These are phyloP conservation scores for Syzygium grande DNA, from an alignment of 345 rosid species.

Conservation along the genomic window DNA sequence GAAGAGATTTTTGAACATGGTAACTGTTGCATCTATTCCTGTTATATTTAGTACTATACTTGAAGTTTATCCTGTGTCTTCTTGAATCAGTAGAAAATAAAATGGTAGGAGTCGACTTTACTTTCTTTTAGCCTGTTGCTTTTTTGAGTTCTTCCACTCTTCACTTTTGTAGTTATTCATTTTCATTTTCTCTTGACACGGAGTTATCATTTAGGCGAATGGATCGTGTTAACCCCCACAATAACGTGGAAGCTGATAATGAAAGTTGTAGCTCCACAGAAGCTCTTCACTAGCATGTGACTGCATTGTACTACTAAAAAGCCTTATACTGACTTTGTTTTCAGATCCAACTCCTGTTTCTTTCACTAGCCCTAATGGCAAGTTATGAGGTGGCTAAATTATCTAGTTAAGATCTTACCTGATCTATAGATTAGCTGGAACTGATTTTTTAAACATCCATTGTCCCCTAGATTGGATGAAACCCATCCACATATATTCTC, in stretches of 20 bases:
- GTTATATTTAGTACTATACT: background rate
- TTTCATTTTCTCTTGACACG: background rate
- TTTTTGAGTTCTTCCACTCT: background rate
- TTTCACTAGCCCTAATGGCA: background rate
- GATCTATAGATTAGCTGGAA: background rate
- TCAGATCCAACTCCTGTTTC: background rate
- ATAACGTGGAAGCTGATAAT: background rate
- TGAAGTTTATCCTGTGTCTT: background rate
- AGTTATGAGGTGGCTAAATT: background rate
- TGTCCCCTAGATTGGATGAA: background rate
- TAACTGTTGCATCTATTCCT: conserved; percentile 8
- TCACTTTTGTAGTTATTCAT: background rate
- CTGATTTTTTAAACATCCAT: background rate
- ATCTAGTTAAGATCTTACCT: background rate
- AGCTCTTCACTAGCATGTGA: background rate
- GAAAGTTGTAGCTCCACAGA: background rate
- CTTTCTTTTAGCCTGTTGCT: background rate
- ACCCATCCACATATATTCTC: background rate
- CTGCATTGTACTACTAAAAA: background rate
- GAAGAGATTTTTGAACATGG: conserved; percentile 43
- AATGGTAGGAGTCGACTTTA: background rate
- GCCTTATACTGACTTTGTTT: background rate
- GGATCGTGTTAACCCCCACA: background rate
- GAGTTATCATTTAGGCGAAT: background rate
- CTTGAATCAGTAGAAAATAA: background rate